Percentiles rank a stretch among this genome's conserved stretches.
These are phyloP conservation scores for Penicillium sp. DNA, from an alignment of 2,329 filamentous ascomycete species.

Conservation along the genomic window DNA sequence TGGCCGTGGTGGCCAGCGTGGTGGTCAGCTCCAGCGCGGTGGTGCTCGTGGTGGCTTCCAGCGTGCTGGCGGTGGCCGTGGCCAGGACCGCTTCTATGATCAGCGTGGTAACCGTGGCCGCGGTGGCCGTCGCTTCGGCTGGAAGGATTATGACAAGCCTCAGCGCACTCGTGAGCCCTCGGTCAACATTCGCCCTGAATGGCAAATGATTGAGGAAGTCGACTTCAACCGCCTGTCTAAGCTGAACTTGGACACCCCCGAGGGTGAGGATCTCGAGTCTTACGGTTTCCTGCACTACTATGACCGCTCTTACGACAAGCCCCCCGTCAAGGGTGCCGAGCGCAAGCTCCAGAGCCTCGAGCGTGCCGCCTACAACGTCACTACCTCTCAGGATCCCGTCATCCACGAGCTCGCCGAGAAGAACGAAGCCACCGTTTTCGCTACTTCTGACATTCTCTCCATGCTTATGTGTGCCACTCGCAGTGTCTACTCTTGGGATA, in stretches of 20 bases:
- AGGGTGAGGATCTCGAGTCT: conserved; percentile 91
- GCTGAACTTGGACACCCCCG: conserved; percentile 91
- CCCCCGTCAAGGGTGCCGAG: conserved; percentile 84
- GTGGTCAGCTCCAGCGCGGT: conserved; percentile 73
- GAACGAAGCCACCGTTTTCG: conserved; percentile 94
- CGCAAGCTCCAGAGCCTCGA: conserved; percentile 86
- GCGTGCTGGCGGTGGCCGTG: conserved; percentile 68
- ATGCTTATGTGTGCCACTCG: conserved; percentile 99
- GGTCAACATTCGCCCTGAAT: conserved; percentile 94
- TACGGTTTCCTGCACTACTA: conserved; percentile 99
- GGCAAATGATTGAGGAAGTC: conserved; percentile 95
- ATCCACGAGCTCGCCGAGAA: conserved; percentile 97
- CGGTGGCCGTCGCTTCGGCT: conserved; percentile 85
- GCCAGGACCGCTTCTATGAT: conserved; percentile 71
- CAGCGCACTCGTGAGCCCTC: conserved; percentile 93
- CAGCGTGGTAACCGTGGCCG: conserved; percentile 71
- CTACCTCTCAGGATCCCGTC: conserved; percentile 91
- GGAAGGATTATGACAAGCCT: conserved; percentile 99
- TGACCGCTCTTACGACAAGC: conserved; percentile 93
- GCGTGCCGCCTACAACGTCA: conserved; percentile 96
- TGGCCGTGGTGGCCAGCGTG: conserved; percentile 70
- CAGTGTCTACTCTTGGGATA: conserved; percentile 97
- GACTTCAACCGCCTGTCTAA: conserved; percentile 95
- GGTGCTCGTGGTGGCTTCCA: conserved; percentile 70
- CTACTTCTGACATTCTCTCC: conserved; percentile 93